Evolutionary conservation across 2,329 filamentous ascomycete genomes (phyloP).

Genomic region (Aspergillus neoniger): DNA sequence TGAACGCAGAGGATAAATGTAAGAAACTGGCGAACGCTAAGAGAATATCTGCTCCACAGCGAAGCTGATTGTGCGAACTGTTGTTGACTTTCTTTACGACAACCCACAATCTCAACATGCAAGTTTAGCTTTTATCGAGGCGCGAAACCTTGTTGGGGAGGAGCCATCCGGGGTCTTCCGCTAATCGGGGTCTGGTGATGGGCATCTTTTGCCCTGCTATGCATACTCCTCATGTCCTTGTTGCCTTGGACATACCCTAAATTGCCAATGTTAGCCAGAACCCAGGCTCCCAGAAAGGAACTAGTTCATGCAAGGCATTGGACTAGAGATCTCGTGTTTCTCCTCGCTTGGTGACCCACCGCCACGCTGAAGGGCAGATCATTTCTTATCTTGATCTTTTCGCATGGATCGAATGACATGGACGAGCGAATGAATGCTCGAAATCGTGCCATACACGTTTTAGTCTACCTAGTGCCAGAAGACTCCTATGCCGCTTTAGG

Average conservation of each 20-base stretch:
- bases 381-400: neutral
- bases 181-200: neutral
- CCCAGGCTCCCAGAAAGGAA: neutral
- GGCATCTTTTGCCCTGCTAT: neutral
- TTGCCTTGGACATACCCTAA: neutral
- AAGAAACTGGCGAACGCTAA: neutral
- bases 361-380: neutral
- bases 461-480: neutral
- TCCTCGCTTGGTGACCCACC: neutral
- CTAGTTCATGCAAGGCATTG: neutral
- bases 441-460: neutral
- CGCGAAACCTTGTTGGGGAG: neutral
- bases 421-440: neutral
- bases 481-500: neutral
- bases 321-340: neutral
- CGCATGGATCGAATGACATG: neutral
- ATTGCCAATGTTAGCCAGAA: neutral
- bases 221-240: neutral
- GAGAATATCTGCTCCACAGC: neutral
- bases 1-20: neutral
- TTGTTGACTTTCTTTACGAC: neutral
- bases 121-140: neutral
- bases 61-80: neutral
- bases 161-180: neutral
- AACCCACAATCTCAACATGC: neutral